Conservation (phyloP, 768 basidiomycete species). For the Boletus edulis region DNA sequence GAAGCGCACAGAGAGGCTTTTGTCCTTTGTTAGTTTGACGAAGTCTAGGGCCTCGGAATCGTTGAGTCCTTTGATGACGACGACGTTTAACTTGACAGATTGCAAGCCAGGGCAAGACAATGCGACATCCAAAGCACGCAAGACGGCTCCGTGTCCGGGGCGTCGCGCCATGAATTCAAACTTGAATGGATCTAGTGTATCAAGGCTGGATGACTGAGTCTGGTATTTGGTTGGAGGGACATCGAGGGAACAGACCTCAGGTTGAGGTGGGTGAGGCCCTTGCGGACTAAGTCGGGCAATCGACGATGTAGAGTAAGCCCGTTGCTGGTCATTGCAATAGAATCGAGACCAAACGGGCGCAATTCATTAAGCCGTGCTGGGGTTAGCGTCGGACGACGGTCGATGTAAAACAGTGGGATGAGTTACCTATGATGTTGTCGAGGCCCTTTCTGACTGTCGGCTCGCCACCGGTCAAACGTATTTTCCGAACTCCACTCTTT, state of each 20-base stretch:
- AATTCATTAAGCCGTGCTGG: conserved; percentile 62
- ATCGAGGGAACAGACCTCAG: conserved; percentile 44
- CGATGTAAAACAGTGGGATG: conserved; percentile 1
- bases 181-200: conserved; percentile 83
- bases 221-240: not conserved
- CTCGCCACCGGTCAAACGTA: conserved; percentile 85
- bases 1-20: conserved; percentile 70
- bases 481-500: conserved; percentile 79
- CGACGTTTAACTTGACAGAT: conserved; percentile 80
- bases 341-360: conserved; percentile 57
- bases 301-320: conserved; percentile 74
- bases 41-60: conserved; percentile 80
- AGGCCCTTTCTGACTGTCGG: conserved; percentile 81
- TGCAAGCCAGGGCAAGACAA: conserved; percentile 46
- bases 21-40: conserved; percentile 68
- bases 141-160: conserved; percentile 70
- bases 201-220: conserved; percentile 50
- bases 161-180: conserved; percentile 87
- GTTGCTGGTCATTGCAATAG: conserved; percentile 87
- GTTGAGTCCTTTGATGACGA: conserved; percentile 79
- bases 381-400: conserved; percentile 5
- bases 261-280: conserved; percentile 77
- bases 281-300: conserved; percentile 61
- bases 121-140: conserved; percentile 66
- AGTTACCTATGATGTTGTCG: conserved; percentile 61